A percentile compares a stretch with the other conserved stretches of the same genome.
phyloP scores from a whole-genome alignment of 169 alveolate species.

The Plasmodium knowlesi region DNA sequence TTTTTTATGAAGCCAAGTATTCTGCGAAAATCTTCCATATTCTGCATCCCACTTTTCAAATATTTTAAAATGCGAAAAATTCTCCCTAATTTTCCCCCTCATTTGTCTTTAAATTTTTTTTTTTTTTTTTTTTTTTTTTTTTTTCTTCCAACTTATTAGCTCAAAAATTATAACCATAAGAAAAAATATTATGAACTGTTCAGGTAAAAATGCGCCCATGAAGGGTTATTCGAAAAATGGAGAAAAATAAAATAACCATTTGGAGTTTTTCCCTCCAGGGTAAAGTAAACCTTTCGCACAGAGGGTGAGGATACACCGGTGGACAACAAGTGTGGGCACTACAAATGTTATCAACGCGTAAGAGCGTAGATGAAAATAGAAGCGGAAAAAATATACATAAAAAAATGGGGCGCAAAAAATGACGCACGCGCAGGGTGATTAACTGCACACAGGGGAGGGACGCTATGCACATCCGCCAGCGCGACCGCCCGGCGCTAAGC shows the following conservation, averaged over 20 bases:
- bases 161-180: background rate
- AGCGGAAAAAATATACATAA: background rate
- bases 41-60: background rate
- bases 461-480: background rate
- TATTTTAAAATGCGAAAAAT: background rate
- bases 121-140: constrained; percentile 3
- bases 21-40: background rate
- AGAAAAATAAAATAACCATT: background rate
- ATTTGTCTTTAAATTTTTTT: constrained; percentile 5
- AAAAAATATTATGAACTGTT: background rate
- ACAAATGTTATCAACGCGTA: background rate
- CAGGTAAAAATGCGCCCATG: background rate
- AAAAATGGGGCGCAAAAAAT: background rate
- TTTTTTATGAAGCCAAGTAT: background rate
- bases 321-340: background rate
- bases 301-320: background rate
- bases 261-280: background rate
- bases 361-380: background rate
- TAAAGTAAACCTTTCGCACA: background rate
- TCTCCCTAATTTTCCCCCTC: background rate
- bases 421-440: background rate
- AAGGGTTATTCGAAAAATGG: background rate
- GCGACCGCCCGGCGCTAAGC: background rate
- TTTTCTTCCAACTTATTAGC: background rate
- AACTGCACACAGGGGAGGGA: background rate